Conservation (phyloP, 1,139 yeast species). For the Debaryomyces coudertii region DNA sequence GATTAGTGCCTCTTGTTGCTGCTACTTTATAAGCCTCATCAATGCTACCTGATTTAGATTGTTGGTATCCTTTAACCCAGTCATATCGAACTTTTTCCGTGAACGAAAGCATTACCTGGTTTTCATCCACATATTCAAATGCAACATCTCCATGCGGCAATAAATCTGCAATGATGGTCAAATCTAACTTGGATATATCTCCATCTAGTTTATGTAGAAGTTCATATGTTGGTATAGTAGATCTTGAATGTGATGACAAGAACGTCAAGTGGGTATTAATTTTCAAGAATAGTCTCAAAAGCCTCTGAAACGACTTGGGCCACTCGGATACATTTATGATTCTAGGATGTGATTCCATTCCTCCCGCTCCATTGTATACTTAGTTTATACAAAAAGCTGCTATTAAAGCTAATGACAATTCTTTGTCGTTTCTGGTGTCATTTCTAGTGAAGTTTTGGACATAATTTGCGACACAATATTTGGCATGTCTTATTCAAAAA, state of each 20-base stretch:
- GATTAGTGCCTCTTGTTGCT: conserved; percentile 19
- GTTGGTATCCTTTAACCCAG: conserved; percentile 51
- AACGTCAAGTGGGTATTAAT: conserved; percentile 49
- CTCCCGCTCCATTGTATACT: not conserved
- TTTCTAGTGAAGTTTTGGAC: conserved; percentile 3
- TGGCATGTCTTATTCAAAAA: not conserved
- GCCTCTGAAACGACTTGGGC: conserved; percentile 19
- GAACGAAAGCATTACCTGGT: conserved; percentile 50
- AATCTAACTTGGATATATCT: conserved; percentile 47
- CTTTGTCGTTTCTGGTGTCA: not conserved
- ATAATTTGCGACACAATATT: conserved; percentile 1
- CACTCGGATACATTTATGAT: not conserved
- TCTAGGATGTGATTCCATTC: not conserved
- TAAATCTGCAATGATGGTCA: conserved; percentile 64
- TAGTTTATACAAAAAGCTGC: not conserved
- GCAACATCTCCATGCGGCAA: conserved; percentile 70
- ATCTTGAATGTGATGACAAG: conserved; percentile 44
- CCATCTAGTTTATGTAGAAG: conserved; percentile 36
- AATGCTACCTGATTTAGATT: conserved; percentile 33
- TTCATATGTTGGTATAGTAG: conserved; percentile 44
- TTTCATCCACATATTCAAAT: conserved; percentile 72
- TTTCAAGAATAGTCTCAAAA: conserved; percentile 29
- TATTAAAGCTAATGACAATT: not conserved
- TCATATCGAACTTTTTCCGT: conserved; percentile 36
- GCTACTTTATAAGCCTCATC: conserved; percentile 35